Conservation (phyloP, 2,329 filamentous ascomycete genomes). For the Stachybotrys echinatus region DNA sequence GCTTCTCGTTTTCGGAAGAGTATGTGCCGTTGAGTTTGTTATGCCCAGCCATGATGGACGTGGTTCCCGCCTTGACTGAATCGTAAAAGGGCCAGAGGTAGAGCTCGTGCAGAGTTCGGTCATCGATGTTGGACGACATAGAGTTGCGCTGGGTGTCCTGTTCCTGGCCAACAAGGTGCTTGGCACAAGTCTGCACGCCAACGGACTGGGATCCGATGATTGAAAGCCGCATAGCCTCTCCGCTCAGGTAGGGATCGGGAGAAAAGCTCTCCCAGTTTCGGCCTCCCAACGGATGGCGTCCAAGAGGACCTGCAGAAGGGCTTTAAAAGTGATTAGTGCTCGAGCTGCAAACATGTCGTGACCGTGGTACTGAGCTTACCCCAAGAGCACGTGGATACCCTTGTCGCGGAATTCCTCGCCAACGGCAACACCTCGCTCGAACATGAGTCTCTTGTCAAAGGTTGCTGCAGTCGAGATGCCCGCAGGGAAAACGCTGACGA, state of each 20-base stretch:
- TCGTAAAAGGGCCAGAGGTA: slow-evolving; percentile 68
- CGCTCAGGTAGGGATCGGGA: background rate
- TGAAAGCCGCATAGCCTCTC: background rate
- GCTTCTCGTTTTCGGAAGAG: slow-evolving; percentile 64
- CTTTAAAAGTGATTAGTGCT: too few relatives aligned
- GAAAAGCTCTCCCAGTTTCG: slow-evolving; percentile 1
- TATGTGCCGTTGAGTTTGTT: slow-evolving; percentile 69
- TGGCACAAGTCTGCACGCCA: slow-evolving; percentile 31
- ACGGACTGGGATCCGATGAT: slow-evolving; percentile 45
- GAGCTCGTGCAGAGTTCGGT: slow-evolving; percentile 59
- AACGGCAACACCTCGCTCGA: slow-evolving; percentile 45
- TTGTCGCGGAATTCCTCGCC: slow-evolving; percentile 52
- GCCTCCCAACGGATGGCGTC: background rate
- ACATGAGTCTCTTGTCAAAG: slow-evolving; percentile 40
- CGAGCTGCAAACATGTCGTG: too few relatives aligned
- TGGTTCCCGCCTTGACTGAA: slow-evolving; percentile 50
- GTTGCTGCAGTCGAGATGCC: slow-evolving; percentile 41
- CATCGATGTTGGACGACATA: slow-evolving; percentile 58
- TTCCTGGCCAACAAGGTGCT: slow-evolving; percentile 68
- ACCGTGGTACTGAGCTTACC: too few relatives aligned
- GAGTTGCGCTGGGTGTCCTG: slow-evolving; percentile 68
- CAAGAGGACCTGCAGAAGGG: background rate
- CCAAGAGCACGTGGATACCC: slow-evolving; percentile 39
- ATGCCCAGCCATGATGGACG: slow-evolving; percentile 63
- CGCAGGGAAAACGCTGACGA: slow-evolving; percentile 32